Conservation (phyloP, 257 asterid genomes). For the Solanum virginianum region DNA sequence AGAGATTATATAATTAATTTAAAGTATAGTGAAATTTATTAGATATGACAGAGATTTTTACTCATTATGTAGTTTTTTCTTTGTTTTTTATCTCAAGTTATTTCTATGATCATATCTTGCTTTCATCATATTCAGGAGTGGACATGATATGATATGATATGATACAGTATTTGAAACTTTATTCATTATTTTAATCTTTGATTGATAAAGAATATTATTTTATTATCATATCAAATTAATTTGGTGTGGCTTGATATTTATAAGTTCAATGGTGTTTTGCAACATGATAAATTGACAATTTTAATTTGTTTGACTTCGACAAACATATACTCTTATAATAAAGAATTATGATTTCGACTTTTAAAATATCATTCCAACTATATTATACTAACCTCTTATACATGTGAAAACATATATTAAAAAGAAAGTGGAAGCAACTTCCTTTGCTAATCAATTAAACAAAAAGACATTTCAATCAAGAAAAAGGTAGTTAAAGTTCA, state of each 20-base stretch:
- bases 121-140: background rate
- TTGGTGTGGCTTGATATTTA: background rate
- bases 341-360: background rate
- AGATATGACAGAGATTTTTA: background rate
- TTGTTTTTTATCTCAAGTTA: background rate
- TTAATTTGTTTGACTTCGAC: background rate
- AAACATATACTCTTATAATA: background rate
- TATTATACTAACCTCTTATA: background rate
- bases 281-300: accelerated
- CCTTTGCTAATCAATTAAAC: background rate
- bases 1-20: background rate
- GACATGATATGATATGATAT: accelerated
- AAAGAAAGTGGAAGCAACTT: background rate
- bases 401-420: background rate
- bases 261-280: accelerated
- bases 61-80: background rate
- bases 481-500: background rate
- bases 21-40: background rate
- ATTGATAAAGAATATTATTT: background rate
- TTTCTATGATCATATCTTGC: background rate
- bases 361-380: background rate
- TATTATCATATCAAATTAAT: background rate
- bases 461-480: background rate
- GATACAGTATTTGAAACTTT: background rate
- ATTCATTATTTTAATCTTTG: background rate